Evolutionary conservation across 257 asterid genomes (phyloP).

Genomic region (Rehmannia glutinosa): DNA sequence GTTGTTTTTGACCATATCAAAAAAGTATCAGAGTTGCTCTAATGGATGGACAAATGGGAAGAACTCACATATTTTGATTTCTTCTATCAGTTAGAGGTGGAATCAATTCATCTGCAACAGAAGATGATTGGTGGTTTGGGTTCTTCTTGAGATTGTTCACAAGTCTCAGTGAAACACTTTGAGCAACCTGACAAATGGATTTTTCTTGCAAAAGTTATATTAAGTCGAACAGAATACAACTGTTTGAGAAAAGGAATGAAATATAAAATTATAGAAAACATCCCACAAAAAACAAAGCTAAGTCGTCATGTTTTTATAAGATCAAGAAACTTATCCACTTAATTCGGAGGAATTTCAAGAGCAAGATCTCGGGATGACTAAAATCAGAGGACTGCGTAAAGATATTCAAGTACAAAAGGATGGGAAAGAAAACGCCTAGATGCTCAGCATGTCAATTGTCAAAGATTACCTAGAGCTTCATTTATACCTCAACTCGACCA

Average conservation of each 20-base stretch:
- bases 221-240: background rate
- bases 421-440: background rate
- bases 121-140: conserved; percentile 28
- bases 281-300: conserved; percentile 5
- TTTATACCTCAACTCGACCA: conserved; percentile 6
- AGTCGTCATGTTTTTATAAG: background rate
- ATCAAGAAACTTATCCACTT: conserved; percentile 11
- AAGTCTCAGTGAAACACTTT: conserved; percentile 33
- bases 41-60: conserved; percentile 9
- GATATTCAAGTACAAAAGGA: background rate
- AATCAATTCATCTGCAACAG: conserved; percentile 34
- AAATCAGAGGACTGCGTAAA: conserved; percentile 3
- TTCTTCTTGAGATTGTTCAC: conserved; percentile 31
- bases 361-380: conserved; percentile 2
- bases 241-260: background rate
- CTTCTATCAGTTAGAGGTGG: conserved; percentile 28
- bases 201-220: conserved; percentile 9
- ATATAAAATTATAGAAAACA: background rate
- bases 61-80: conserved; percentile 45
- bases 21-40: background rate
- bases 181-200: conserved; percentile 49
- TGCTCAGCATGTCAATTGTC: conserved; percentile 8
- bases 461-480: conserved; percentile 11
- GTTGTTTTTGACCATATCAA: conserved; percentile 7
- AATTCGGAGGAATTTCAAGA: conserved; percentile 8